These are phyloP conservation scores for Microthyrium microscopicum DNA, from an alignment of 2,329 filamentous ascomycete species.

Conservation along the genomic window DNA sequence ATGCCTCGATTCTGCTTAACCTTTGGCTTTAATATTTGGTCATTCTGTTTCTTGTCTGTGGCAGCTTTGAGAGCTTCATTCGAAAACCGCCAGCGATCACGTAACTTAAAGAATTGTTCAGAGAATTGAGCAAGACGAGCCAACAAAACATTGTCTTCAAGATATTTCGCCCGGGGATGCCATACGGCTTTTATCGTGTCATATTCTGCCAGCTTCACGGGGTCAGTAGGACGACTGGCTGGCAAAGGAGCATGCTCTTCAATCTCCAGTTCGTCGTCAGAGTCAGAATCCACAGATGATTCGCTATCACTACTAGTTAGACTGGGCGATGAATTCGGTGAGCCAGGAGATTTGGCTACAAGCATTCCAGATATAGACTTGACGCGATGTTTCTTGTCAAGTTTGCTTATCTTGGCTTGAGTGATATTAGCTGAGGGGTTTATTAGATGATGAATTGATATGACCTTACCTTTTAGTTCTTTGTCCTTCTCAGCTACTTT, in stretches of 20 bases:
- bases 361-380: too few species aligned
- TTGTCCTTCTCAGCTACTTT: conserved; percentile 25
- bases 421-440: conserved; percentile 1
- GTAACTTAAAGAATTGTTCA: conserved; percentile 41
- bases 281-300: conserved; percentile 28
- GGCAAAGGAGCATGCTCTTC: conserved; percentile 41
- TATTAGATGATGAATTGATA: conserved; percentile 11
- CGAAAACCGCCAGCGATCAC: conserved; percentile 45
- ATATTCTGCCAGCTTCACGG: conserved; percentile 37
- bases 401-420: conserved; percentile 20
- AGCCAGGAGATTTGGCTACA: too few species aligned
- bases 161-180: conserved; percentile 35
- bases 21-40: conserved; percentile 37
- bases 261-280: conserved; percentile 33
- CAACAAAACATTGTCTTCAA: conserved; percentile 35
- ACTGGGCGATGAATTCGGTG: conserved; percentile 16
- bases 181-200: conserved; percentile 45
- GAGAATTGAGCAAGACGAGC: conserved; percentile 39
- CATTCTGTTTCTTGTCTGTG: conserved; percentile 37
- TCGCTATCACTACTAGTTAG: conserved; percentile 29
- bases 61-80: conserved; percentile 39
- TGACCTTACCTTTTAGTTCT: conserved; percentile 18
- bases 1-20: conserved; percentile 41
- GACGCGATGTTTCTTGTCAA: conserved; percentile 16
- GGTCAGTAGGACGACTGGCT: conserved; percentile 32